Evolutionary conservation across 148 eudicot species (phyloP).

Genomic region (Rhododendron simsii): DNA sequence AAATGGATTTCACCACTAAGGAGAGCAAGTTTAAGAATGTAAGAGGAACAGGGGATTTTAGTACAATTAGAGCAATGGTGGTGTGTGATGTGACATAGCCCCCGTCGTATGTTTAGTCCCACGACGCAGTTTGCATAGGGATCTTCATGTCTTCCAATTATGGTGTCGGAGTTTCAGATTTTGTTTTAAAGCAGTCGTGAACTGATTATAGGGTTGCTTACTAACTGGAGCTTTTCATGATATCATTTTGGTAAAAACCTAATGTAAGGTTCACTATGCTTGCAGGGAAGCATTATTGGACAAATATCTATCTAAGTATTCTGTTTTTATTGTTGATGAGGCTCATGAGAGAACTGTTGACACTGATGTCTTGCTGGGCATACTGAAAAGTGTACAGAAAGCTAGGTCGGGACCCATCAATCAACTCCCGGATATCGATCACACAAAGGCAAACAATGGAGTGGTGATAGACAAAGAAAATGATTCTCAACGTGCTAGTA

Average conservation of each 20-base stretch:
- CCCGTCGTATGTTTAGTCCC: background rate
- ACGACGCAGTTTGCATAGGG: background rate
- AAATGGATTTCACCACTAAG: background rate
- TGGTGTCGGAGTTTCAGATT: background rate
- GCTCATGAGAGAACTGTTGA: constrained; percentile 99
- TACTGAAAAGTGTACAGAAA: constrained; percentile 79
- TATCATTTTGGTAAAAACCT: background rate
- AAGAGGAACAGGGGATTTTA: background rate
- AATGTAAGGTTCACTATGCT: constrained; percentile 21
- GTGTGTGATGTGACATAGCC: background rate
- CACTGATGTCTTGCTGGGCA: constrained; percentile 91
- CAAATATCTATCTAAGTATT: constrained; percentile 74
- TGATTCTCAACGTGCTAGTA: constrained; percentile 21
- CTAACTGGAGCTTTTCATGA: background rate
- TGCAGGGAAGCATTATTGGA: constrained; percentile 97
- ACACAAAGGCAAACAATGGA: constrained; percentile 26
- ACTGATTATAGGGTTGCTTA: background rate
- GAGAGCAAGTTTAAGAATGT: background rate
- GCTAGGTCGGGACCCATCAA: constrained; percentile 44
- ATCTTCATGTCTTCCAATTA: background rate
- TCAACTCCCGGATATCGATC: constrained; percentile 19
- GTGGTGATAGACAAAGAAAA: constrained; percentile 26
- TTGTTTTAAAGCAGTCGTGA: background rate
- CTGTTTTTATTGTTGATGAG: constrained; percentile 85
- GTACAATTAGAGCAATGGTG: background rate